Percentiles rank a stretch among this genome's conserved stretches.
These are phyloP conservation scores for Monascus ruber DNA, from an alignment of 2,329 filamentous ascomycete genomes.

Conservation along the genomic window DNA sequence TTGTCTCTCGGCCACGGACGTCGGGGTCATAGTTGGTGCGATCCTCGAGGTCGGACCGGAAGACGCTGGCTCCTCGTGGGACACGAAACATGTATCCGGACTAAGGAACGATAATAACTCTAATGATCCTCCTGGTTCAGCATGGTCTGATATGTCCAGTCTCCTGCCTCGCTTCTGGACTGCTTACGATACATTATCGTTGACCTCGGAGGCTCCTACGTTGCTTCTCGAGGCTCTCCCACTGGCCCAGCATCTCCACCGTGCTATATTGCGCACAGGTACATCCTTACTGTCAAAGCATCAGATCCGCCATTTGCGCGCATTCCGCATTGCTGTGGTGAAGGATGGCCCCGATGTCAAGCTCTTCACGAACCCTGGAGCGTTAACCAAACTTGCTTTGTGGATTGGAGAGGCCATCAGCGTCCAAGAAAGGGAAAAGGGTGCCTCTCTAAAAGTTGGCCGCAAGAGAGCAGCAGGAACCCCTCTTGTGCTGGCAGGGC, in stretches of 20 bases:
- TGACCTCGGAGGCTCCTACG: constrained; percentile 32
- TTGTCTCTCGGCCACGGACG: constrained; percentile 83
- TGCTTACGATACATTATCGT: constrained; percentile 46
- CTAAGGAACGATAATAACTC: constrained; percentile 9
- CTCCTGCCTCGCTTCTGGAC: constrained; percentile 43
- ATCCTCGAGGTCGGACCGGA: constrained; percentile 73
- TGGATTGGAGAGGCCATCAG: constrained; percentile 90
- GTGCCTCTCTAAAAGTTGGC: constrained; percentile 48
- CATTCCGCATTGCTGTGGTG: constrained; percentile 90
- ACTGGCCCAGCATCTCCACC: constrained; percentile 77
- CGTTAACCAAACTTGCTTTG: constrained; percentile 81
- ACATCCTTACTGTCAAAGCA: constrained; percentile 85
- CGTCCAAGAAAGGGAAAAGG: constrained; percentile 76
- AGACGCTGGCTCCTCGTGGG: constrained; percentile 22
- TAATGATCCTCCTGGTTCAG: constrained; percentile 8
- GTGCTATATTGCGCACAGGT: constrained; percentile 85
- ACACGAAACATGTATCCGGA: constrained; percentile 16
- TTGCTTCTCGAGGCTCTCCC: constrained; percentile 63
- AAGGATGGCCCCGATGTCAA: constrained; percentile 85
- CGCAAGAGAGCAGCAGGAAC: constrained; percentile 44
- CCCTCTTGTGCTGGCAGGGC: constrained; percentile 77
- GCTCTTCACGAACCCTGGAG: constrained; percentile 88
- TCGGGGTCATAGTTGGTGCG: constrained; percentile 83
- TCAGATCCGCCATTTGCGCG: constrained; percentile 81
- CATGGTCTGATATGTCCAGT: constrained; percentile 18